These are phyloP conservation scores for Podila minutissima DNA, from an alignment of 192 early-diverging fungal species.

Conservation along the genomic window DNA sequence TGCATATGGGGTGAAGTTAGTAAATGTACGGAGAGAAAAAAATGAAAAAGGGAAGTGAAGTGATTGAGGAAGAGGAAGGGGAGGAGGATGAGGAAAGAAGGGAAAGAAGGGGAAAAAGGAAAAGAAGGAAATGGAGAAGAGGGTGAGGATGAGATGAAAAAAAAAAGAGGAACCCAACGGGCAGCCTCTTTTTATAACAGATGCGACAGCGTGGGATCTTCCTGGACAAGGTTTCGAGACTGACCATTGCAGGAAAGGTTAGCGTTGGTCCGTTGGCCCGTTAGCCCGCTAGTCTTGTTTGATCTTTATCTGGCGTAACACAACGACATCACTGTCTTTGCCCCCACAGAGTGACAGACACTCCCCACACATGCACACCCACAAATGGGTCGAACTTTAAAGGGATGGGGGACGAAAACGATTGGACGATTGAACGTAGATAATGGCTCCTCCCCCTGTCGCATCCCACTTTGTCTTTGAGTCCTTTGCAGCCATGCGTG, in stretches of 20 bases:
- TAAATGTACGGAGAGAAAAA: background rate
- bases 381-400: too few species aligned
- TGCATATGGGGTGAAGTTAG: background rate
- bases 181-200: too few species aligned
- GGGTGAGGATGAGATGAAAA: too few species aligned
- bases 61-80: background rate
- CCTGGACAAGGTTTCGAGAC: background rate
- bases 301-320: constrained; percentile 23
- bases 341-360: background rate
- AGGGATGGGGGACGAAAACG: too few species aligned
- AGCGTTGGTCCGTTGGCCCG: background rate
- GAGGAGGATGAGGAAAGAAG: background rate
- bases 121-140: too few species aligned
- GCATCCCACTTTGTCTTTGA: too few species aligned
- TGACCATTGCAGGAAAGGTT: constrained; percentile 2
- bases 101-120: too few species aligned
- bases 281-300: background rate
- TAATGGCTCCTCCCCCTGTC: too few species aligned
- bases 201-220: background rate
- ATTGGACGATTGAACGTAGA: too few species aligned
- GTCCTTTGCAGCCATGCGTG: too few species aligned
- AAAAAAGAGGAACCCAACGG: too few species aligned
- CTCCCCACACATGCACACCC: background rate
- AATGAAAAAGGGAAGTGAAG: background rate
- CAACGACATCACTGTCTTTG: background rate